A percentile compares a stretch with the other conserved stretches of the same genome.
Evolutionary conservation across 495 filamentous ascomycete genomes (phyloP).

Genomic region (Neurospora sp.): DNA sequence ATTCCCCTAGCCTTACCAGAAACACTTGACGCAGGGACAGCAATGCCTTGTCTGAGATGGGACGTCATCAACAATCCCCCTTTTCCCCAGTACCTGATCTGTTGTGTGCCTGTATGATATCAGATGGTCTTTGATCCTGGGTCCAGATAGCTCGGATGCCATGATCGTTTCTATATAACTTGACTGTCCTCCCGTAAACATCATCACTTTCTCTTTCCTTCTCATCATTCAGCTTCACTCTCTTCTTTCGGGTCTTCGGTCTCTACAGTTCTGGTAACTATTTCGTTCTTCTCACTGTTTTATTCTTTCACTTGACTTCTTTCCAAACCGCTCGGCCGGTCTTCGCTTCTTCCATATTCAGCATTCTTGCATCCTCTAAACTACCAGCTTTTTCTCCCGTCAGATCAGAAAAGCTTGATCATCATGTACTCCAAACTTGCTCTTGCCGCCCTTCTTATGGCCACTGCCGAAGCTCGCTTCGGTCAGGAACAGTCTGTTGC

Average conservation of each 20-base stretch:
- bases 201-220: conserved; percentile 27
- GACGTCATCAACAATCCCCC: neutral
- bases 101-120: neutral
- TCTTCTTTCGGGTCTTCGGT: conserved; percentile 20
- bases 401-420: conserved; percentile 10
- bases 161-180: conserved; percentile 18
- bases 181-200: conserved; percentile 1
- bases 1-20: conserved; percentile 5
- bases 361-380: conserved; percentile 13
- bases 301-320: conserved; percentile 1
- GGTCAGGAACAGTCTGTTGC: conserved; percentile 42
- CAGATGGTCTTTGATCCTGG: neutral
- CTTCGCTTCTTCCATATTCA: conserved; percentile 22
- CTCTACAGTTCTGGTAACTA: conserved; percentile 42
- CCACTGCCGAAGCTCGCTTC: conserved; percentile 45
- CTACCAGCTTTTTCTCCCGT: conserved; percentile 8
- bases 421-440: conserved; percentile 38
- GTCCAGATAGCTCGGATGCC: neutral
- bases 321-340: conserved; percentile 28
- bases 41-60: conserved; percentile 7
- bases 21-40: conserved; percentile 15
- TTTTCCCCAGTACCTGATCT: neutral
- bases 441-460: conserved; percentile 32
- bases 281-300: conserved; percentile 32
- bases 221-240: conserved; percentile 18